Evolutionary conservation across 2,329 filamentous ascomycete species (phyloP).

Genomic region (Aspergillus cejpii): DNA sequence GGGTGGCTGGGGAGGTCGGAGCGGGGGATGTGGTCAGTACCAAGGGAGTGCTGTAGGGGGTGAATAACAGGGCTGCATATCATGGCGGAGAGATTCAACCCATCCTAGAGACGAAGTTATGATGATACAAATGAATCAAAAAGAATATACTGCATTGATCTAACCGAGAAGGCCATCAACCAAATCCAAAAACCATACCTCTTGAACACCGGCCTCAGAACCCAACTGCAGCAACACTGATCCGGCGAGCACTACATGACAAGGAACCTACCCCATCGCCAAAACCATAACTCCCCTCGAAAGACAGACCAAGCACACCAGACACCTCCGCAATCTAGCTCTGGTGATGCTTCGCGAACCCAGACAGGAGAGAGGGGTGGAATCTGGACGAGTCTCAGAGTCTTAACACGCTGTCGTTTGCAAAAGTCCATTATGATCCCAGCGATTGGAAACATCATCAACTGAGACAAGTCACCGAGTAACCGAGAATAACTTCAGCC

Average conservation of each 20-base stretch:
- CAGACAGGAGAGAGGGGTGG: too few relatives aligned
- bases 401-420: too few relatives aligned
- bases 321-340: too few relatives aligned
- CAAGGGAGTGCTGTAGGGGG: constrained; percentile 69
- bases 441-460: too few relatives aligned
- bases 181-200: constrained; percentile 35
- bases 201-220: constrained; percentile 45
- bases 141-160: background rate
- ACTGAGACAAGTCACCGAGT: too few relatives aligned
- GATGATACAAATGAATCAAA: constrained; percentile 1
- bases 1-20: constrained; percentile 69
- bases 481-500: too few relatives aligned
- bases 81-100: constrained; percentile 3
- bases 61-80: background rate
- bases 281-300: constrained; percentile 48
- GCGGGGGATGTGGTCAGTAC: constrained; percentile 94
- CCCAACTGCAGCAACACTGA: constrained; percentile 45
- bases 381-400: too few relatives aligned
- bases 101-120: constrained; percentile 5
- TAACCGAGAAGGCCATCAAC: too few relatives aligned
- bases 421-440: too few relatives aligned
- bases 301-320: constrained; percentile 45
- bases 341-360: too few relatives aligned
- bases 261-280: constrained; percentile 58
- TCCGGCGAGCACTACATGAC: constrained; percentile 46